Evolutionary conservation across 176 grass and related monocot species (phyloP), one percentile per base, ranked within the genome.

Genomic region (Aegilops tauschii): DNA sequence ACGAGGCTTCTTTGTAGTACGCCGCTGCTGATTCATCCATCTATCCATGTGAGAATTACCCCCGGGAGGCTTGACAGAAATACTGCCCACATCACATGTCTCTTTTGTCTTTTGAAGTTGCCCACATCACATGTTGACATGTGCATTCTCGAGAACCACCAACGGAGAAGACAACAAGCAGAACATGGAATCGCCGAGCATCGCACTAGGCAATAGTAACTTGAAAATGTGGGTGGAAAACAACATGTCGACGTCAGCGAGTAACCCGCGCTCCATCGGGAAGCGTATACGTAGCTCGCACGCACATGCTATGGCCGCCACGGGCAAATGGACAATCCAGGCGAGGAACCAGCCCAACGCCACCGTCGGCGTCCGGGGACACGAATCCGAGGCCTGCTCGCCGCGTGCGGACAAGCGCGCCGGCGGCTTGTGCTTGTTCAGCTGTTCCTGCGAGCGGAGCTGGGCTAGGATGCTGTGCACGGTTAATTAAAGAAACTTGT

Each of bases 361-460:
- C 45, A 21, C 13, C 65, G 21, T 34, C 54, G 12, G 81, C 66
- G n/a, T 76, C 59, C 58, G 34, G 29, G 6, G 37, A 20, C 1
- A 27, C 40, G 87, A 86, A 92, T 87, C 87, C 56, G 44, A 28
- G n/a, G n/a, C 45, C 9, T 12, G 76, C 84, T 81, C 69, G 37
- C 67, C 47, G 40, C 42, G 45, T 84, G 64, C 59, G 70, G 84
- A 89, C 87, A 84, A 80, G 76, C 28, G 49, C 40, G 76, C 65
- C 44, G 76, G 74, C 84, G 69, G 9, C 49, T 82, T 90, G 64
- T 45, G 81, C 30, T 50, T 61, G 91, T 87, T 84, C 84, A 66
- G 13, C 32, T 49, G 91, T 82, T 81, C 84, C 49, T 34, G 47
- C 32, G 59, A 30, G 17, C 65, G 30, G 65, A 35, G 75, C 75